Evolutionary conservation across 208 protist species (phyloP), one percentile per base, ranked within the genome.

Genomic region (Trypanosoma theileri): DNA sequence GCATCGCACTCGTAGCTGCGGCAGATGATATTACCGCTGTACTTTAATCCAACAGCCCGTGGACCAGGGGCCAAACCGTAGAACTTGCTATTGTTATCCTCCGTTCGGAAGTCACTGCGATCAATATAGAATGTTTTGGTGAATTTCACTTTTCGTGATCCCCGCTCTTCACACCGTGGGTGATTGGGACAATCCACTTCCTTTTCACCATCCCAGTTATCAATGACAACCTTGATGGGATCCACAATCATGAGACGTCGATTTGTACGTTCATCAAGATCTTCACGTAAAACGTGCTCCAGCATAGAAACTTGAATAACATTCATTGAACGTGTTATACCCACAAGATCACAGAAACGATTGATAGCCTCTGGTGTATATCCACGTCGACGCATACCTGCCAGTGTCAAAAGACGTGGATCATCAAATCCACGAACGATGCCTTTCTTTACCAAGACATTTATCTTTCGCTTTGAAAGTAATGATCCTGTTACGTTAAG

Each of bases 391-490:
- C 98, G 81, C 81, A 99, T 89, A n/a, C 98, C 98, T 31, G 86
- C 89, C 4, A 99, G 75, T 4, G 98, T 99, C 19, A 94, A 79
- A 26, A 99, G 72, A 31, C 98, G 89, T 7, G 98, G 98, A 69
- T 99, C 98, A 79, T 99, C 97, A 88, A 98, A 99, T 41, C 97
- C 98, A 54, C 85, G 79, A 16, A 99, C 97, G 69, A 97, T 90
- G 60, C 87, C 89, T 40, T 97, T 91, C 64, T 91, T 94, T 12
- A 99, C 97, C 35, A 99, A 77, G n/a, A 89, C 83, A 61, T 98
- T 94, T 50, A 99, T 93, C 79, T 98, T 98, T 16, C 98, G 83
- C 84, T 99, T 99, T 54, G 97, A 99, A 52, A 99, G 90, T n/a
- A 99, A 78, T 40, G 93, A 98, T 56, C 98, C 84, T 9, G 96